Evolutionary conservation across 2,329 filamentous ascomycete genomes (phyloP).

Genomic region (Rachicladosporium sp.): DNA sequence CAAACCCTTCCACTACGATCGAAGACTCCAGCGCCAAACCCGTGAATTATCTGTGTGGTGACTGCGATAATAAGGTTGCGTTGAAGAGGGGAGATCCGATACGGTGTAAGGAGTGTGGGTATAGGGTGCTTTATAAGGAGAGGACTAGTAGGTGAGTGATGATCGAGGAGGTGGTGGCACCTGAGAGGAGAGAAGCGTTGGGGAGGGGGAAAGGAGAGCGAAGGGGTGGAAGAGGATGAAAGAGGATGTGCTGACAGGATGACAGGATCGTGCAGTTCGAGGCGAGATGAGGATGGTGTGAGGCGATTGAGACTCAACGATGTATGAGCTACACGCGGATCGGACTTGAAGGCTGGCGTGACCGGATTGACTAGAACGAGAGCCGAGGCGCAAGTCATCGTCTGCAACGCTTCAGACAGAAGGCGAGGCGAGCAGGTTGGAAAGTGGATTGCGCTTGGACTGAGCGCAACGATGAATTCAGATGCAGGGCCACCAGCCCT

Average conservation of each 20-base stretch:
- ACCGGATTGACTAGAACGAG: too few relatives aligned
- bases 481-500: too few relatives aligned
- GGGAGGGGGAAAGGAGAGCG: not conserved
- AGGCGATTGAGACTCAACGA: too few relatives aligned
- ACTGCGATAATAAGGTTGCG: slow-evolving; percentile 67
- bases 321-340: too few relatives aligned
- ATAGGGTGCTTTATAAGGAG: slow-evolving; percentile 94
- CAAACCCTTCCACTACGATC: slow-evolving; percentile 44
- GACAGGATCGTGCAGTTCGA: slow-evolving; percentile 95
- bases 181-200: too few relatives aligned
- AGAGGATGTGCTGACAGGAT: slow-evolving; percentile 6
- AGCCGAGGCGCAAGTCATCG: too few relatives aligned
- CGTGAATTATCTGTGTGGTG: slow-evolving; percentile 53
- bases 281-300: slow-evolving; percentile 72
- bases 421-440: too few relatives aligned
- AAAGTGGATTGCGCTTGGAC: too few relatives aligned
- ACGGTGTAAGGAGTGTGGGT: slow-evolving; percentile 83
- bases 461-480: too few relatives aligned
- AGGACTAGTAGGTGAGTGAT: slow-evolving; percentile 83
- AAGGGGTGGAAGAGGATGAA: not conserved
- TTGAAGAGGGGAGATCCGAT: slow-evolving; percentile 71
- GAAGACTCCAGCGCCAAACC: slow-evolving; percentile 21
- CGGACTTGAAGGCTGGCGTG: too few relatives aligned
- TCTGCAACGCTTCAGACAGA: too few relatives aligned
- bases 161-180: too few relatives aligned